These are phyloP conservation scores for Phytophthora cactorum DNA, from an alignment of 352 stramenopile species.

Conservation along the genomic window DNA sequence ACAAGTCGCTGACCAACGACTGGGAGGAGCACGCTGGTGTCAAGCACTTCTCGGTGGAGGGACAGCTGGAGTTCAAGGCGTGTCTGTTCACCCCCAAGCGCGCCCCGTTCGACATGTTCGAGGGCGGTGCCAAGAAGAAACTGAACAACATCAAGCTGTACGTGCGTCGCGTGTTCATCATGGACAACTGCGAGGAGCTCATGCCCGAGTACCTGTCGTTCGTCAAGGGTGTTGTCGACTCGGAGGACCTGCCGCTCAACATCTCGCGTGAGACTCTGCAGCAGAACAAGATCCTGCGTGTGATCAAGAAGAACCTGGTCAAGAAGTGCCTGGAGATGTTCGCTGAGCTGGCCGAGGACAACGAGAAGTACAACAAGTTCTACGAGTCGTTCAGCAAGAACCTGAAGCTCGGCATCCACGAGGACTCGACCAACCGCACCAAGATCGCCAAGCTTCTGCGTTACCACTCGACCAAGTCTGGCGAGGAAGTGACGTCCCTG, in stretches of 20 bases:
- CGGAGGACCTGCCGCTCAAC: constrained; percentile 99
- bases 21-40: constrained; percentile 98
- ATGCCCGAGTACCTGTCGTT: constrained; percentile 99
- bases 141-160: constrained; percentile 99
- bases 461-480: constrained; percentile 99
- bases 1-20: constrained; percentile 99
- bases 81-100: constrained; percentile 99
- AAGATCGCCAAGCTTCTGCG: constrained; percentile 99
- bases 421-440: constrained; percentile 98
- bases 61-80: constrained; percentile 99
- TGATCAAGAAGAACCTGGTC: constrained; percentile 99
- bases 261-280: constrained; percentile 99
- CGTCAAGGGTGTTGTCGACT: constrained; percentile 99
- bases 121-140: constrained; percentile 99
- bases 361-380: constrained; percentile 99
- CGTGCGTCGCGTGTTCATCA: constrained; percentile 99
- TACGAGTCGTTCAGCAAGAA: constrained; percentile 99
- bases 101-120: constrained; percentile 99
- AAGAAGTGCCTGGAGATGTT: constrained; percentile 99
- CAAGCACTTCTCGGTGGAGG: constrained; percentile 99
- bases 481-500: constrained; percentile 96
- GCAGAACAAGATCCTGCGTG: constrained; percentile 99
- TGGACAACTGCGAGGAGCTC: constrained; percentile 99
- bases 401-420: constrained; percentile 99
- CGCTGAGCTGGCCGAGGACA: constrained; percentile 97